Conservation (phyloP, 441 rosid genomes). For the Theobroma grandiflorum region DNA sequence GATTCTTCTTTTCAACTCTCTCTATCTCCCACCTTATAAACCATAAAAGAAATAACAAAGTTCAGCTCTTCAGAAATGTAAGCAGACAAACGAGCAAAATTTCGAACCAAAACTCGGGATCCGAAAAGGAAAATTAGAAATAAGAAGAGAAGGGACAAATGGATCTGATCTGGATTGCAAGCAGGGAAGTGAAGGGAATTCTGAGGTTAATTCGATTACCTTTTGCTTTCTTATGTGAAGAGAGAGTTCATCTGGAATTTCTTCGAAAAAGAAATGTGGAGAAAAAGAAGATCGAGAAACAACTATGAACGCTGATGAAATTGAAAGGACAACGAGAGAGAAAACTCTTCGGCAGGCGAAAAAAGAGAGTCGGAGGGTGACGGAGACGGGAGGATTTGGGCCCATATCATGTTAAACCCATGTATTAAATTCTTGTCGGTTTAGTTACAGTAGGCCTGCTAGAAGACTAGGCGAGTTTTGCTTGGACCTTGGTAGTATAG, state of each 20-base stretch:
- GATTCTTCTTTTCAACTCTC: conserved; percentile 28
- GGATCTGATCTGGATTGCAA: conserved; percentile 24
- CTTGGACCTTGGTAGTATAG: no score
- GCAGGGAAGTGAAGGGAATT: background rate
- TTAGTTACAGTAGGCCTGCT: background rate
- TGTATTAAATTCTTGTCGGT: background rate
- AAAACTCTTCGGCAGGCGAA: background rate
- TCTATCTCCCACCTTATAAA: conserved; percentile 4
- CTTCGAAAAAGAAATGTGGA: background rate
- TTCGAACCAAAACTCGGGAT: background rate
- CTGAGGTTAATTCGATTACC: background rate
- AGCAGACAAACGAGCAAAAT: background rate
- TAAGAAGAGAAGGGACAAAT: background rate
- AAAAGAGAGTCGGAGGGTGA: background rate
- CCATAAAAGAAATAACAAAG: background rate
- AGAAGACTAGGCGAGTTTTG: no score
- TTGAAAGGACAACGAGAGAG: background rate
- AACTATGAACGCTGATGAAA: background rate
- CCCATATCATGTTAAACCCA: background rate
- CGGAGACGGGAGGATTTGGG: conserved; percentile 9
- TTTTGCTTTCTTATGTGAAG: background rate
- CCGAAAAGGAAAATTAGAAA: background rate
- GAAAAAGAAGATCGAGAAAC: background rate
- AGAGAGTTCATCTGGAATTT: background rate
- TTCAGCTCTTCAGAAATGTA: background rate